These are phyloP conservation scores for Monosporascus sp. DNA, from an alignment of 2,329 filamentous ascomycete species.

Conservation along the genomic window DNA sequence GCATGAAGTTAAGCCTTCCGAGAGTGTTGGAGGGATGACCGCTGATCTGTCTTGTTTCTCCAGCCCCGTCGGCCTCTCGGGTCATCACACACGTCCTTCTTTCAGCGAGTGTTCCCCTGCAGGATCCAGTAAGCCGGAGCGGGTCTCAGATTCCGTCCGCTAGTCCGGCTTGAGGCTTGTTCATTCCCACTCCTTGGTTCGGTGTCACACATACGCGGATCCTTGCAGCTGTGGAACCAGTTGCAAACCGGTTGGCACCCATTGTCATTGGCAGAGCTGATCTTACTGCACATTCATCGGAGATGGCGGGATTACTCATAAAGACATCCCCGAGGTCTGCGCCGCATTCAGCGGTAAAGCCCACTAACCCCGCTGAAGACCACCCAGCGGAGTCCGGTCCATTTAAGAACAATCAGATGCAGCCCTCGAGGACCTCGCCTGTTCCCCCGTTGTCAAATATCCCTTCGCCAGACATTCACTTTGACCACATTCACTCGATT, in stretches of 20 bases:
- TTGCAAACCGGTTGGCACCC: not conserved
- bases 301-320: not conserved
- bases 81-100: not conserved
- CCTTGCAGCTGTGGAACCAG: not conserved
- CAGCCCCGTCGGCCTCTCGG: not conserved
- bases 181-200: not conserved
- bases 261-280: too few species aligned
- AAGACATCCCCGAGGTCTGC: not conserved
- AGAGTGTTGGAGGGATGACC: not conserved
- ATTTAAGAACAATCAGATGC: constrained; percentile 1
- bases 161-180: not conserved
- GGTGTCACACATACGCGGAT: not conserved
- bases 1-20: not conserved
- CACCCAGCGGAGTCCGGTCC: not conserved
- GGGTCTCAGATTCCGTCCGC: not conserved
- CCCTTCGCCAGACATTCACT: not conserved
- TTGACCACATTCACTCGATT: not conserved
- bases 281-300: not conserved
- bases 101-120: not conserved
- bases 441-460: not conserved
- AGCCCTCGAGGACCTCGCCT: not conserved
- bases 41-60: not conserved
- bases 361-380: not conserved
- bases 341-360: not conserved
- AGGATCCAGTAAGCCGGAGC: not conserved